Percentiles rank a stretch among this genome's conserved stretches.
Conservation (phyloP, 139 green algal species). For the Chlamydomonas schloesseri region DNA sequence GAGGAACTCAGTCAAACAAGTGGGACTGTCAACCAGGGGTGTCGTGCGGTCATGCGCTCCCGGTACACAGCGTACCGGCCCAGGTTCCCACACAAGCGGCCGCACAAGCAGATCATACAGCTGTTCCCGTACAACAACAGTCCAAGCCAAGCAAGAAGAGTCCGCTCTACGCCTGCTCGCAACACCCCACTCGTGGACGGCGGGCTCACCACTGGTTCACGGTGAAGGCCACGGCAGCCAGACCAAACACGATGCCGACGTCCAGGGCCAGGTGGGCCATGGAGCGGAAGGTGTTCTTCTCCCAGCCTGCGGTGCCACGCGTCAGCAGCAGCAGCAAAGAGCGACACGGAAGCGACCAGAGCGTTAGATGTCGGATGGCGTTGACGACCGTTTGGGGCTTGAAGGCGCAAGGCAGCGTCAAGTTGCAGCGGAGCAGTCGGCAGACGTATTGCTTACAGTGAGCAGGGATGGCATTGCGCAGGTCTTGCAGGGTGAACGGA, state of each 20-base stretch:
- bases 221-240: constrained; percentile 79
- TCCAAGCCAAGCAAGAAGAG: no score
- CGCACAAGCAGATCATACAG: no score
- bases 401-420: neutral
- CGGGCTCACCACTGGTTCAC: constrained; percentile 73
- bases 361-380: neutral
- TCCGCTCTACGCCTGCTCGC: no score
- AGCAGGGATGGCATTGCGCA: constrained; percentile 86
- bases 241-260: constrained; percentile 85
- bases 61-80: no score
- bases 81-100: no score
- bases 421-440: no score
- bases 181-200: no score
- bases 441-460: constrained; percentile 79
- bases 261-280: constrained; percentile 83
- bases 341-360: neutral
- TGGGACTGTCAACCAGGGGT: no score
- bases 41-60: no score
- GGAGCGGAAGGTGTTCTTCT: constrained; percentile 83
- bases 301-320: constrained; percentile 48
- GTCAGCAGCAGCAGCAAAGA: constrained; percentile 31
- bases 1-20: no score
- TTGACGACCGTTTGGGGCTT: neutral
- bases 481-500: constrained; percentile 87
- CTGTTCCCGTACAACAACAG: no score